A percentile compares a stretch with the other conserved stretches of the same genome.
Evolutionary conservation across 2,329 filamentous ascomycete genomes (phyloP).

Genomic region (Rhynchosporium graminicola): DNA sequence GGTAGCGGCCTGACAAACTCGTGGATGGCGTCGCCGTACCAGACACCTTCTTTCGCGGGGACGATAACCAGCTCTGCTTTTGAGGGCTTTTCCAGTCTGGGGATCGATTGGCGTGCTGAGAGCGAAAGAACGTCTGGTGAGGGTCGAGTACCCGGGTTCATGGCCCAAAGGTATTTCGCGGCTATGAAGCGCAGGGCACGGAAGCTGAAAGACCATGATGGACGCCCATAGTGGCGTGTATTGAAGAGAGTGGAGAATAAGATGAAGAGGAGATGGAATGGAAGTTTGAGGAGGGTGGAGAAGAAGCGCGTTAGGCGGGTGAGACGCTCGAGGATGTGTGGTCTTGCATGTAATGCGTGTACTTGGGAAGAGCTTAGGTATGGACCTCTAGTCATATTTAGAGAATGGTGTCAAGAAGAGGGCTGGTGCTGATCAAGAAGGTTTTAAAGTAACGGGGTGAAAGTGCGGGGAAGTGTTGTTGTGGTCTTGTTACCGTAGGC

Average conservation of each 20-base stretch:
- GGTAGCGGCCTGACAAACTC: background rate
- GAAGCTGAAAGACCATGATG: slow-evolving; percentile 7
- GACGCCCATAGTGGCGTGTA: slow-evolving; percentile 3
- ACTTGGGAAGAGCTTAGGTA: background rate
- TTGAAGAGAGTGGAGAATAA: background rate
- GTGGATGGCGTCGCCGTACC: background rate
- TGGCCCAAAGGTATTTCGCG: background rate
- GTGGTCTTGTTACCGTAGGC: background rate
- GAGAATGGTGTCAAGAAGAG: too few species aligned
- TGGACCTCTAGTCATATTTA: background rate
- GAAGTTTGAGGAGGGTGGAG: background rate
- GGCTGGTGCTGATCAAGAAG: background rate
- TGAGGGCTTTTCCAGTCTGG: background rate
- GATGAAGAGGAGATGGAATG: background rate
- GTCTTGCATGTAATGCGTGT: background rate
- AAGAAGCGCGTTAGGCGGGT: background rate
- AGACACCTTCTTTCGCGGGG: background rate
- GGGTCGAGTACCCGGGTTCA: slow-evolving; percentile 7
- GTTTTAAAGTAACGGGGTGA: background rate
- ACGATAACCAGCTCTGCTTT: background rate
- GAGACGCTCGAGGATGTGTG: background rate
- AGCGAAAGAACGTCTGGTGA: background rate
- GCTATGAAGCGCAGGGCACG: slow-evolving; percentile 3
- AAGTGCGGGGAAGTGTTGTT: background rate
- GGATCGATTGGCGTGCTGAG: background rate